Conservation (phyloP, 2,329 filamentous ascomycete genomes). For the Sporothrix pallida region DNA sequence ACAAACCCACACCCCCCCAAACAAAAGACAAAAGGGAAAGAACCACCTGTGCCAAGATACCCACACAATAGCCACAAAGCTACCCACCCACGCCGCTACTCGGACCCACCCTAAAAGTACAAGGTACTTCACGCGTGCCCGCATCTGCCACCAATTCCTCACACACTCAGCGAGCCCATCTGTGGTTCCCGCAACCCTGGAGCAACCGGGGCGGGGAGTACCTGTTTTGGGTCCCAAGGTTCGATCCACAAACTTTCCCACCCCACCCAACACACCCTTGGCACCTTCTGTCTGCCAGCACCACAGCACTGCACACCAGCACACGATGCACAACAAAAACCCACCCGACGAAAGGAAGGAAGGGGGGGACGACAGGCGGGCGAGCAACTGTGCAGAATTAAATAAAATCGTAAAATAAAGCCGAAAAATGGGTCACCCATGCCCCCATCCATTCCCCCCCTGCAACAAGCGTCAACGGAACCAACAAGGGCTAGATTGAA, state of each 20-base stretch:
- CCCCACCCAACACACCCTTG: slow-evolving; percentile 19
- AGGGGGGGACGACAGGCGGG: slow-evolving; percentile 9
- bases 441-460: background rate
- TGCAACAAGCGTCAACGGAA: slow-evolving; percentile 34
- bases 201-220: slow-evolving; percentile 35
- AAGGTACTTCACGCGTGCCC: slow-evolving; percentile 25
- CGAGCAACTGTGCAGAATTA: slow-evolving; percentile 15
- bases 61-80: slow-evolving; percentile 25
- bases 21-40: background rate
- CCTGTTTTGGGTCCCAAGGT: slow-evolving; percentile 37
- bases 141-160: slow-evolving; percentile 31
- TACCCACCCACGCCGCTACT: slow-evolving; percentile 22
- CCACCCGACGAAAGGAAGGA: background rate
- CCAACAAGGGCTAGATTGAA: slow-evolving; percentile 8
- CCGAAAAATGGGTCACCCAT: slow-evolving; percentile 13
- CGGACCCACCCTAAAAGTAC: slow-evolving; percentile 25
- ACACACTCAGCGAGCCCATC: slow-evolving; percentile 27
- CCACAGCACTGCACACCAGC: slow-evolving; percentile 15
- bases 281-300: background rate
- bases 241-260: slow-evolving; percentile 34
- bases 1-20: background rate
- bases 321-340: background rate
- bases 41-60: slow-evolving; percentile 6
- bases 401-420: slow-evolving; percentile 29
- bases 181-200: slow-evolving; percentile 36